phyloP scores from a whole-genome alignment of 192 early-diverging fungal genomes.

The Oehlia diaphana region DNA sequence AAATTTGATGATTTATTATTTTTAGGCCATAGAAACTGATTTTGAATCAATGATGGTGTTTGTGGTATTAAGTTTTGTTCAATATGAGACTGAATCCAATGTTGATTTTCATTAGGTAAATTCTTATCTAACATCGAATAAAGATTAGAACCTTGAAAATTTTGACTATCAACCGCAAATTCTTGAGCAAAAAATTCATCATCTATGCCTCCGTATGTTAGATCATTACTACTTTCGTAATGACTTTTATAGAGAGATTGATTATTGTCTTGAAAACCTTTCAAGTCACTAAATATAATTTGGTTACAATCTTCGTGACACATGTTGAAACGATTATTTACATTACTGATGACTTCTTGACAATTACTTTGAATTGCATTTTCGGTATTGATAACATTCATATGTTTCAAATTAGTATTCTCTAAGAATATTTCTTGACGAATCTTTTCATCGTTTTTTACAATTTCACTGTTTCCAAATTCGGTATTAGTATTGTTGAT shows the following conservation, averaged over 20 bases:
- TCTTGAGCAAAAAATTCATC: not conserved
- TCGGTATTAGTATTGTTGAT: not conserved
- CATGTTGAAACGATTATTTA: no score
- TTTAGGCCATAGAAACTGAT: not conserved
- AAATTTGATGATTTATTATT: not conserved
- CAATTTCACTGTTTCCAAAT: not conserved
- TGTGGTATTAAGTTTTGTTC: not conserved
- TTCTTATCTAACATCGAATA: no score
- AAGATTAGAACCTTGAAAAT: no score
- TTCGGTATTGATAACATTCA: not conserved
- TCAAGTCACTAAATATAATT: not conserved
- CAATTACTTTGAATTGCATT: not conserved
- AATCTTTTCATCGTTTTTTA: not conserved
- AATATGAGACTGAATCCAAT: no score
- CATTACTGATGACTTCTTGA: not conserved
- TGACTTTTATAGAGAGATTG: not conserved
- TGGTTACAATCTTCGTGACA: not conserved
- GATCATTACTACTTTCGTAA: not conserved
- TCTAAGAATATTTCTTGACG: not conserved
- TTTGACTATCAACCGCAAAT: no score
- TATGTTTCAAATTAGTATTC: not conserved
- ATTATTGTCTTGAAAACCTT: not conserved
- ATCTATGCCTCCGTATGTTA: not conserved
- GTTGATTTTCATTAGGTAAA: not conserved
- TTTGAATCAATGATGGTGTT: not conserved